Evolutionary conservation across 2,329 filamentous ascomycete species (phyloP).

Genomic region (Cladophialophora exuberans): DNA sequence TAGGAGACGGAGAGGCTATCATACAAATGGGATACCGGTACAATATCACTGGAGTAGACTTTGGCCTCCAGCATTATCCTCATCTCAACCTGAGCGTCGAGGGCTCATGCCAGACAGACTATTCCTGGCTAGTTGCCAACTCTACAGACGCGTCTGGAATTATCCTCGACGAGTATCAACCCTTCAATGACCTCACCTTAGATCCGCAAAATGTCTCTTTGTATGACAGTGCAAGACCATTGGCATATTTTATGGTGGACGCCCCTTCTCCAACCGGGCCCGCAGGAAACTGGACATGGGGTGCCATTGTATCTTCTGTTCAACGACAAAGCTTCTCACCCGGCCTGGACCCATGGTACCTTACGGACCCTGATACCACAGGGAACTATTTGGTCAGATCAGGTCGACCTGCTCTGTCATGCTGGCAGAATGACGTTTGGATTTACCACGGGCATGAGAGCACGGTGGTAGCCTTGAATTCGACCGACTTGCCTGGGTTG

Average conservation of each 20-base stretch:
- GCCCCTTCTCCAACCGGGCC: neutral
- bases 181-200: constrained; percentile 3
- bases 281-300: constrained; percentile 5
- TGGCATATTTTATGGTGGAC: constrained; percentile 5
- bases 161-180: constrained; percentile 5
- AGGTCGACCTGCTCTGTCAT: constrained; percentile 9
- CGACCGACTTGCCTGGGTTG: neutral
- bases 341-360: constrained; percentile 7
- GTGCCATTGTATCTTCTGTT: constrained; percentile 7
- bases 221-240: constrained; percentile 8
- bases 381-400: neutral
- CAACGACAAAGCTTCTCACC: constrained; percentile 8
- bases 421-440: constrained; percentile 17
- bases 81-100: constrained; percentile 4
- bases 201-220: constrained; percentile 7
- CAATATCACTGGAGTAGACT: constrained; percentile 8
- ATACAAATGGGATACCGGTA: constrained; percentile 6
- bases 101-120: constrained; percentile 12
- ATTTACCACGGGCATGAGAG: constrained; percentile 4
- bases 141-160: constrained; percentile 1
- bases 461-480: constrained; percentile 1
- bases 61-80: constrained; percentile 10
- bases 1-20: constrained; percentile 9
- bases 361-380: constrained; percentile 3
- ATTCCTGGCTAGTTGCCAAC: constrained; percentile 9